Conservation (phyloP, 805 yeast species). For the Zygosaccharomyces rouxii region DNA sequence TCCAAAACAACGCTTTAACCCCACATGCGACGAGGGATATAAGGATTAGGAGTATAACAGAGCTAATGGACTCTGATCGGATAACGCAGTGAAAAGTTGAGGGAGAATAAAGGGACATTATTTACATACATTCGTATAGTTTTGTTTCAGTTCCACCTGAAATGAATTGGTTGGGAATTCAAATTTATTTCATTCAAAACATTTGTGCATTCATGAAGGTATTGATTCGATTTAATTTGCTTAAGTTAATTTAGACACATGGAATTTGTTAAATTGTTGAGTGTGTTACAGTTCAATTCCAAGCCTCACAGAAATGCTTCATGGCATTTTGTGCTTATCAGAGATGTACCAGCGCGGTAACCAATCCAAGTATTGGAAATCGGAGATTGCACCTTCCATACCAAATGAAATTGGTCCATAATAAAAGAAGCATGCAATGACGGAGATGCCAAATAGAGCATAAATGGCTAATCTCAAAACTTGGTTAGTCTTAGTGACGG, state of each 20-base stretch:
- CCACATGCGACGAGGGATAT: constrained; percentile 32
- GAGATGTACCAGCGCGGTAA: constrained; percentile 45
- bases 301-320: neutral
- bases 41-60: constrained; percentile 24
- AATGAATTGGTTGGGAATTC: neutral
- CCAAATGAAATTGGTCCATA: constrained; percentile 65
- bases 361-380: constrained; percentile 47
- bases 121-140: constrained; percentile 3
- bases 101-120: neutral
- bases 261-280: neutral
- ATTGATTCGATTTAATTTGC: constrained; percentile 1
- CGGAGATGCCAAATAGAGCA: constrained; percentile 38
- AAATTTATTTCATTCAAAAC: constrained; percentile 1
- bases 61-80: constrained; percentile 30
- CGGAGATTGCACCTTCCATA: constrained; percentile 46
- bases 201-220: constrained; percentile 3
- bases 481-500: constrained; percentile 28
- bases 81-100: constrained; percentile 29
- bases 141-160: neutral
- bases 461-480: constrained; percentile 36
- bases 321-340: constrained; percentile 13
- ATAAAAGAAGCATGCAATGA: constrained; percentile 53
- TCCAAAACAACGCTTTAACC: constrained; percentile 24
- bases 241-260: constrained; percentile 1
- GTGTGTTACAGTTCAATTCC: neutral